Base-by-base conservation (phyloP, 176 grass and related monocot species). In the Oryza glumipatula region DNA sequence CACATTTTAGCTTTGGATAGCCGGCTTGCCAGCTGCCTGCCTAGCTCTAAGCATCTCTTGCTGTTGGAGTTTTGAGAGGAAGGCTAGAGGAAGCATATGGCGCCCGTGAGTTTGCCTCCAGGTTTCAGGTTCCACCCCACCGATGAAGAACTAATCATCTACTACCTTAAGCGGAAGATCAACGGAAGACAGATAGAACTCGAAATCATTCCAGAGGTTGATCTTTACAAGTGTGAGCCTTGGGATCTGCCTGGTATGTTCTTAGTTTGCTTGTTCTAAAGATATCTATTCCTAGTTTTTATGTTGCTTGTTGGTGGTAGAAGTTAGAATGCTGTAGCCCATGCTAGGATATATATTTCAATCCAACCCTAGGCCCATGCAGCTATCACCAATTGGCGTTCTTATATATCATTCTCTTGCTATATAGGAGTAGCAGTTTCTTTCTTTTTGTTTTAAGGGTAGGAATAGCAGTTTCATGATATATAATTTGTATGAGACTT, bases 211-310 rank as follows among this genome's bases (percentile, higher is more conserved):
- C 95, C 90, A 0, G 95, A 97, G 80, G 92, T 97, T 39, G 95
- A 97, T 93, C 92, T 97, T 16, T 97, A 97, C 95, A 97, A 97
- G 87, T 97, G 95, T 15, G 95, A 97, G 54, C 95, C 95, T 0
- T 97, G 95, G 95, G 95, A 97, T 83, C 82, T 97, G 17, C 95
- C 95, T 60, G 95, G 95, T 97, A 88, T 46, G 32, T 86, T 26
- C 45, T 19, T 56, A 70, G 3, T 70, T 60, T 35, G 4, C 54
- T 58, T 83, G 30, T 86, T 82, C 6, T 47, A 14, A n/a, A 76
- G 12, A 54, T 80, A 12, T 65, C 14, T 84, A 56, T 73, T 80
- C 26, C 41, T 16, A 80, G 44, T 73, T n/a, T 83, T 84, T 74
- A 17, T 68, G 43, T 36, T 24, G 23, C 44, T 78, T 8, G 32